Conservation (phyloP, 768 basidiomycete species). For the Piloderma croceum region DNA sequence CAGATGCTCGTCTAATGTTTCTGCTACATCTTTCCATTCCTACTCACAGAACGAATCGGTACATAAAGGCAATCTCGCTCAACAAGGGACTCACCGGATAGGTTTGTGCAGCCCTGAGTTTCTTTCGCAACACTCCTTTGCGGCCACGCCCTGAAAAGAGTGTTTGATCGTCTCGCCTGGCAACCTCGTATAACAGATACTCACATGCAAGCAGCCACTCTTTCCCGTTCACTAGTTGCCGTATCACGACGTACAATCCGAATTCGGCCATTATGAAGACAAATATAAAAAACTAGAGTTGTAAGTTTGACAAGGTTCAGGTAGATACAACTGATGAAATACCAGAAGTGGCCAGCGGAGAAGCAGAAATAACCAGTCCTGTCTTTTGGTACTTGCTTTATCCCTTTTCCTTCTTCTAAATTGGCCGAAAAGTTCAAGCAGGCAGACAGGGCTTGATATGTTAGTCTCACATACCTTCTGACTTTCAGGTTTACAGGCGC, state of each 20-base stretch:
- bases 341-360: conserved; percentile 87
- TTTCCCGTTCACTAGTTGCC: conserved; percentile 91
- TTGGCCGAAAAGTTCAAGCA: too few species aligned
- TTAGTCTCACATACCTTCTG: conserved; percentile 50
- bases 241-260: conserved; percentile 76
- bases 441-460: too few species aligned
- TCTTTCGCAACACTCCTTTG: conserved; percentile 72
- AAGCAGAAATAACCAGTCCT: conserved; percentile 73
- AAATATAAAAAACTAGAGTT: conserved; percentile 71
- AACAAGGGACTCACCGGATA: conserved; percentile 52
- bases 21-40: conserved; percentile 87
- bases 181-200: conserved; percentile 7
- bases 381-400: conserved; percentile 36
- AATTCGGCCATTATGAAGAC: conserved; percentile 81
- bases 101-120: conserved; percentile 64
- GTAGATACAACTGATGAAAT: conserved; percentile 16
- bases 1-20: conserved; percentile 72
- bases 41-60: conserved; percentile 18
- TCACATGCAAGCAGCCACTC: conserved; percentile 89
- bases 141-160: conserved; percentile 67
- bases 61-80: not conserved
- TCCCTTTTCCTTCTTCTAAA: conserved; percentile 33
- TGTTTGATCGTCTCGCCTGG: not conserved
- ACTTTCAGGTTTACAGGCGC: conserved; percentile 87
- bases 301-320: conserved; percentile 1